Conservation (phyloP, 2,329 filamentous ascomycete species). For the Colletotrichum theobromicola region DNA sequence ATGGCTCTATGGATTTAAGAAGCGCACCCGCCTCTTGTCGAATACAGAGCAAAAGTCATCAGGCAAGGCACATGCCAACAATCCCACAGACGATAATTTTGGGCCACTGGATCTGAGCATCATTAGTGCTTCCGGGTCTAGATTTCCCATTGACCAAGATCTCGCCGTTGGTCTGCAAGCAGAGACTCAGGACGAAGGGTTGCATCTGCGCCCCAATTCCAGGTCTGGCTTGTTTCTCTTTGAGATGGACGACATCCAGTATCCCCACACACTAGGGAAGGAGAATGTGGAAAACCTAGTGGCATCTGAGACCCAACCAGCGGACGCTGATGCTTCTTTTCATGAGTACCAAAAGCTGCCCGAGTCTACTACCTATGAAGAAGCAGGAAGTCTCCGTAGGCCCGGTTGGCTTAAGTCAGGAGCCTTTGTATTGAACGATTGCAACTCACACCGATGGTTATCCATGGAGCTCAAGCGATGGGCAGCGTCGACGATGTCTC, state of each 20-base stretch:
- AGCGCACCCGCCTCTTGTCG: conserved; percentile 58
- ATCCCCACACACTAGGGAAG: background rate
- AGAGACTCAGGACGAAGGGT: background rate
- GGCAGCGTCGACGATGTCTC: conserved; percentile 57
- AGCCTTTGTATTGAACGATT: conserved; percentile 61
- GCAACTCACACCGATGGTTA: conserved; percentile 64
- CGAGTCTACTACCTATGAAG: background rate
- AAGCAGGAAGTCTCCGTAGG: background rate
- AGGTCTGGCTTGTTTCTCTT: background rate
- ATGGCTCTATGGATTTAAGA: conserved; percentile 64
- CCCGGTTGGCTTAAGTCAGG: conserved; percentile 1
- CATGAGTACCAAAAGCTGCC: conserved; percentile 45
- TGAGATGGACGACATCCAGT: background rate
- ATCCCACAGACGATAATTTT: conserved; percentile 57
- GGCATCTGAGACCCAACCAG: conserved; percentile 37
- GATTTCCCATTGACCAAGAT: background rate
- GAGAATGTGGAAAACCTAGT: background rate
- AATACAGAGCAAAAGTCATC: conserved; percentile 55
- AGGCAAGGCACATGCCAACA: conserved; percentile 62
- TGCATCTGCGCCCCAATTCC: background rate
- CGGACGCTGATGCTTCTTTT: conserved; percentile 58
- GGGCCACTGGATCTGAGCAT: background rate
- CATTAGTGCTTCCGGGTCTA: background rate
- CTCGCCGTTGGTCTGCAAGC: background rate
- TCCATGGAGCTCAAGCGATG: conserved; percentile 59